Evolutionary conservation across 2,329 filamentous ascomycete species (phyloP), one percentile per base, ranked within the genome.

Genomic region (Colletotrichum sp.): DNA sequence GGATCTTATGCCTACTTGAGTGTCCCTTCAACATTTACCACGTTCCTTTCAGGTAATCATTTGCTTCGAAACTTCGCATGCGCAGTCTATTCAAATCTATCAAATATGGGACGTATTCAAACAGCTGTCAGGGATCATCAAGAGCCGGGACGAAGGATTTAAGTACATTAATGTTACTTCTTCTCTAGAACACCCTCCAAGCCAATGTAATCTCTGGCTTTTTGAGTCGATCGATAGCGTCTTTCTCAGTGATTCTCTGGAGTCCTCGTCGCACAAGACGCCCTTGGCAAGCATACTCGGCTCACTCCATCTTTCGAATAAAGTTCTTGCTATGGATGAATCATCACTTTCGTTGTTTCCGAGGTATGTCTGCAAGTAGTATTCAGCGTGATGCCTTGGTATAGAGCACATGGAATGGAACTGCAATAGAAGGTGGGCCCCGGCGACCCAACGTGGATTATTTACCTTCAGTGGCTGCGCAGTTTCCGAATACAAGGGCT

Each of bases 261-360:
- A 1, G 10, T 49, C 44, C 1, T 49, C 44, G 0, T 49, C 4
- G 44, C 44, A 21, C 44, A 10, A 12, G 0, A 49, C n/a, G 18
- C 1, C 0, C 18, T 49, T 0, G 44, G 3, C 26, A 2, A 26
- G 26, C 26, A 26, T 2, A 26, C 26, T 26, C 26, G 0, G 9
- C 44, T 13, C 18, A 49, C 5, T 10, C 44, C 9, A 13, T 4
- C 18, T 49, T 3, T 49, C 18, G 18, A 49, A 49, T 21, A 4
- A 49, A 6, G 18, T 12, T 21, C 0, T 12, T 1, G 0, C 18
- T 49, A 49, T 21, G 39, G 24, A 24, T 24, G 24, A 6, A 3
- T 12, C 44, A 49, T 49, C 0, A 49, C 18, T 18, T 49, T 49
- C 0, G 18, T 49, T 21, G n/a, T 49, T 49, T 49, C 44, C 10